A percentile compares a stretch with the other conserved stretches of the same genome.
phyloP scores from a whole-genome alignment of 257 asterid species.

The Solanum arcanum region DNA sequence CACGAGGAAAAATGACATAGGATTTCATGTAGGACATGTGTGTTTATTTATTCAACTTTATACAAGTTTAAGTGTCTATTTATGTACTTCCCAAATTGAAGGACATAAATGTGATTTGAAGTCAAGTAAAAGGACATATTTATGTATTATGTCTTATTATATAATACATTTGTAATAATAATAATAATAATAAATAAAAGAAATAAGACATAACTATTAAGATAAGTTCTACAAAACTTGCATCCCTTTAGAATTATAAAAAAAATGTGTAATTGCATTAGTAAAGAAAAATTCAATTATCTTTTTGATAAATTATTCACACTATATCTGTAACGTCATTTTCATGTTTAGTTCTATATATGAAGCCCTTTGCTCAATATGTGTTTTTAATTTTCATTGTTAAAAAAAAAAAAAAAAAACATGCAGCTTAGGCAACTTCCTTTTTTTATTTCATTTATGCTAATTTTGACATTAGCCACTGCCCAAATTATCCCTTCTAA shows the following conservation, averaged over 20 bases:
- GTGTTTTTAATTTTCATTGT: neutral
- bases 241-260: neutral
- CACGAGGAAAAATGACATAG: no score
- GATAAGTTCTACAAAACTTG: neutral
- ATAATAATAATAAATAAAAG: no score
- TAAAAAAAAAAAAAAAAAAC: neutral
- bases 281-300: neutral
- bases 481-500: slow-evolving; percentile 5
- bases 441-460: slow-evolving; percentile 1
- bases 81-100: no score
- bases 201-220: neutral
- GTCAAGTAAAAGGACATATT: no score
- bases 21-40: no score
- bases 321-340: neutral
- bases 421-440: neutral
- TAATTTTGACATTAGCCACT: slow-evolving; percentile 5
- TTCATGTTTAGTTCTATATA: neutral
- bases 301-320: neutral
- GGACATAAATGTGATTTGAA: no score
- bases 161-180: neutral
- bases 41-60: no score
- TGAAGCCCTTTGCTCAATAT: neutral
- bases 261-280: neutral
- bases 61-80: no score
- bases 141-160: no score